Evolutionary conservation across 306 rosid species (phyloP), one percentile per base, ranked within the genome.

Genomic region (Cicer chorassanicum): DNA sequence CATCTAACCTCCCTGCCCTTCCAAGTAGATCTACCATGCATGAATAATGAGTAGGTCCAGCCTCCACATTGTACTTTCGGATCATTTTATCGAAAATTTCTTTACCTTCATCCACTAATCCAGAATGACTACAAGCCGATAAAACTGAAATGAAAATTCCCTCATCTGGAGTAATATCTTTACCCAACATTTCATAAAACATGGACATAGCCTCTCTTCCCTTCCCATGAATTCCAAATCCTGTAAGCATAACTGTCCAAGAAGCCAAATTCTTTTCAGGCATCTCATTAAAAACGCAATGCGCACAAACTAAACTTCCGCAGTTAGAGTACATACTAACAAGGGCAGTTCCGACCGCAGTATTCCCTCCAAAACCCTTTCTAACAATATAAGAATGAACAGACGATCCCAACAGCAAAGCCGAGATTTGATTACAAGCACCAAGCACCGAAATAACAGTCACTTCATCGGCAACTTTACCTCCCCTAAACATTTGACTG

Each of bases 41-140:
- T 24, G 90, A 80, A 81, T 81, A 85, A 73, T 87, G 88, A 77
- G 84, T 72, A 38, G 63, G 75, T 64, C 75, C 67, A 38, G 84
- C 88, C 73, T 81, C 87, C 66, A 87, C 75, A 80, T 72, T 79
- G 82, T 80, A 83, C 45, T 87, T 72, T 54, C 45, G 61, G 49
- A 56, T 80, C 87, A 83, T 83, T 72, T 70, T 79, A 56, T 72
- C 44, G 78, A 88, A 89, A 72, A 85, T 56, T 29, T 77, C 64
- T 72, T 82, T 87, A 41, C 93, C 91, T 85, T 85, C 84, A 54
- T 80, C 53, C 45, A 89, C 84, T 63, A 89, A 75, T 81, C 89
- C 89, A 48, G 89, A 84, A 83, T 87, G 93, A 81, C 93, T 87
- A 80, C 91, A 89, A 54, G 91, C 88, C 4, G 91, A 83, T 42